A percentile compares a stretch with the other conserved stretches of the same genome.
phyloP scores from a whole-genome alignment of 441 rosid genomes.

The Syzygium syzygioides region DNA sequence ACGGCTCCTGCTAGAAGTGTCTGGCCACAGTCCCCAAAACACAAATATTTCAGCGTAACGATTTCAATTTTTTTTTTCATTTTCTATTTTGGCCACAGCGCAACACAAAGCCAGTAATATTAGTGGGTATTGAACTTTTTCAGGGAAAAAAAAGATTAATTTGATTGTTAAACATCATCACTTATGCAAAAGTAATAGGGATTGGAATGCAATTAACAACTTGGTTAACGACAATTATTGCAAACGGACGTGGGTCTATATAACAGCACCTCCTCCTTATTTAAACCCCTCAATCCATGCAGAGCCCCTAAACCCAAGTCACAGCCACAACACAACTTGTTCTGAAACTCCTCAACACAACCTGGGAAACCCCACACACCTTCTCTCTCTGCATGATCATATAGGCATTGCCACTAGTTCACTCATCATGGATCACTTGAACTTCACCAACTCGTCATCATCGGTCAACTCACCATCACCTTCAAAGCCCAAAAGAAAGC shows the following conservation, averaged over 20 bases:
- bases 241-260: neutral
- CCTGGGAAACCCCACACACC: neutral
- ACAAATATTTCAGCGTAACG: neutral
- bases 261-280: conserved; percentile 10
- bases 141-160: neutral
- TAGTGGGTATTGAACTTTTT: neutral
- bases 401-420: neutral
- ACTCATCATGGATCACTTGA: conserved; percentile 15
- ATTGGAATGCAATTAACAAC: neutral
- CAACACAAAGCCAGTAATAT: neutral
- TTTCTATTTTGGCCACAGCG: neutral
- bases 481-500: conserved; percentile 51
- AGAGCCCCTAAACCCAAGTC: neutral
- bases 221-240: neutral
- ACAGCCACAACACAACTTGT: neutral
- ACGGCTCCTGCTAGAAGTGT: neutral
- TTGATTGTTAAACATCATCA: neutral
- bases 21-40: neutral
- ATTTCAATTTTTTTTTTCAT: neutral
- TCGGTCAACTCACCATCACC: conserved; percentile 26
- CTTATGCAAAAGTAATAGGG: neutral
- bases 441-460: conserved; percentile 17
- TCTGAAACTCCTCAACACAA: neutral
- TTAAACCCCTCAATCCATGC: conserved; percentile 16
- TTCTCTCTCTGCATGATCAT: neutral